Evolutionary conservation across 345 rosid genomes (phyloP).

Genomic region (Diplotaxis tenuifolia): DNA sequence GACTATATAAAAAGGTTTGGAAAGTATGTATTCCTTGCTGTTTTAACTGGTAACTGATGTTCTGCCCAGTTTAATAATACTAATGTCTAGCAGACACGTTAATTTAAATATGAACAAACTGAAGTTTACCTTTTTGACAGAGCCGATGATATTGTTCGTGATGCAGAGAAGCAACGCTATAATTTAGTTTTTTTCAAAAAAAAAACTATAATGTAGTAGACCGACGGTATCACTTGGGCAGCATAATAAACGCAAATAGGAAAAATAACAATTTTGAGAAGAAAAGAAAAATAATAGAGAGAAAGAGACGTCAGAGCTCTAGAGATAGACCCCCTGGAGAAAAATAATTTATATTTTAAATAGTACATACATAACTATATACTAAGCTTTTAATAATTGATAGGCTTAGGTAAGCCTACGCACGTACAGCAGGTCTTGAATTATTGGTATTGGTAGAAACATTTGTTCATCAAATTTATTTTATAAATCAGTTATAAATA

Average conservation of each 20-base stretch:
- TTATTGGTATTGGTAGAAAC: slow-evolving; percentile 39
- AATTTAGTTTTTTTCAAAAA: too few relatives aligned
- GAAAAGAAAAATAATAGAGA: background rate
- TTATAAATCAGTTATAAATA: background rate
- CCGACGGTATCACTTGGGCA: slow-evolving; percentile 35
- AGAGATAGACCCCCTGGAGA: slow-evolving; percentile 27
- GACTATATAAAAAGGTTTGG: background rate
- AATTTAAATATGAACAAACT: background rate
- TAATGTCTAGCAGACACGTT: background rate
- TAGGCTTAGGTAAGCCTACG: slow-evolving; percentile 40
- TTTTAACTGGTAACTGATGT: background rate
- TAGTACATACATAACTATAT: slow-evolving; percentile 20
- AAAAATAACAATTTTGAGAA: slow-evolving; percentile 7
- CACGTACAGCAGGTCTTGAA: slow-evolving; percentile 35
- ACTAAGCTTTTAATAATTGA: slow-evolving; percentile 26
- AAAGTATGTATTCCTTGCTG: background rate
- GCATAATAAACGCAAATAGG: slow-evolving; percentile 28
- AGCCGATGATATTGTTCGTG: slow-evolving; percentile 25
- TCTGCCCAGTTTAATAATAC: background rate
- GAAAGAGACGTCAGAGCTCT: slow-evolving; percentile 29
- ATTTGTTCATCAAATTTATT: background rate
- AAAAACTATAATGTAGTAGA: slow-evolving; percentile 27
- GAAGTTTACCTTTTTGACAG: background rate
- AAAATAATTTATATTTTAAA: slow-evolving; percentile 9
- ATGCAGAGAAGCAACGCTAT: slow-evolving; percentile 25